Conservation (phyloP, 306 rosid species). For the Gynostemma pentaphyllum region DNA sequence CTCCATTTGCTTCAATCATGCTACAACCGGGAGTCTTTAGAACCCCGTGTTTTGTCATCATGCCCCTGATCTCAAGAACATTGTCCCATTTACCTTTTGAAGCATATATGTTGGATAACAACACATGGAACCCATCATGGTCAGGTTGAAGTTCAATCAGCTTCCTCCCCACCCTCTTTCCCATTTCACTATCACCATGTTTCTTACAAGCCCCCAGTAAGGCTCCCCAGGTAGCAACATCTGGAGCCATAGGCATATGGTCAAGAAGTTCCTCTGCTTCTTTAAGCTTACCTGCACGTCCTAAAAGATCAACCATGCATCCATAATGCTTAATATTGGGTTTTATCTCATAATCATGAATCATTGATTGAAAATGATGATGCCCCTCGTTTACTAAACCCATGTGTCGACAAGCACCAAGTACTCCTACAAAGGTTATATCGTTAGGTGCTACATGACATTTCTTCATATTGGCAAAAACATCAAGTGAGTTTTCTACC, state of each 20-base stretch:
- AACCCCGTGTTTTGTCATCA: slow-evolving; percentile 48
- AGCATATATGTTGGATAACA: slow-evolving; percentile 72
- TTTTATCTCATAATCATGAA: slow-evolving; percentile 44
- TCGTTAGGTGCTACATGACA: slow-evolving; percentile 45
- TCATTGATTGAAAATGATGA: slow-evolving; percentile 45
- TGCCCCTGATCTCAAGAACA: slow-evolving; percentile 55
- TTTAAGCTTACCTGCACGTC: slow-evolving; percentile 69
- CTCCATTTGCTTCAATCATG: slow-evolving; percentile 62
- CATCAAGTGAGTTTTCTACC: slow-evolving; percentile 46
- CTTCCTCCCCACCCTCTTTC: slow-evolving; percentile 65
- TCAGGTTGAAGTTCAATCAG: slow-evolving; percentile 68
- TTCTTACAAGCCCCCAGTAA: slow-evolving; percentile 74
- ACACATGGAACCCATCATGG: slow-evolving; percentile 67
- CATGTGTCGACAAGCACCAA: slow-evolving; percentile 85
- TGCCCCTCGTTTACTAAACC: slow-evolving; percentile 76
- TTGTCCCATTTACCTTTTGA: slow-evolving; percentile 65
- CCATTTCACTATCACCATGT: slow-evolving; percentile 48
- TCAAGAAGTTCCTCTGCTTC: slow-evolving; percentile 70
- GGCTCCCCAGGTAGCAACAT: slow-evolving; percentile 85
- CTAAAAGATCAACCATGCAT: slow-evolving; percentile 86
- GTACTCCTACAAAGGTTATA: slow-evolving; percentile 70
- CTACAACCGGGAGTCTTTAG: slow-evolving; percentile 79
- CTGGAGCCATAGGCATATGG: slow-evolving; percentile 66
- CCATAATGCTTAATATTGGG: slow-evolving; percentile 70
- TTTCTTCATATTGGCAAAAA: slow-evolving; percentile 46